Percentiles rank a stretch among this genome's conserved stretches.
Conservation (phyloP, 192 early-diverging fungal species). For the Mortierella alpina region DNA sequence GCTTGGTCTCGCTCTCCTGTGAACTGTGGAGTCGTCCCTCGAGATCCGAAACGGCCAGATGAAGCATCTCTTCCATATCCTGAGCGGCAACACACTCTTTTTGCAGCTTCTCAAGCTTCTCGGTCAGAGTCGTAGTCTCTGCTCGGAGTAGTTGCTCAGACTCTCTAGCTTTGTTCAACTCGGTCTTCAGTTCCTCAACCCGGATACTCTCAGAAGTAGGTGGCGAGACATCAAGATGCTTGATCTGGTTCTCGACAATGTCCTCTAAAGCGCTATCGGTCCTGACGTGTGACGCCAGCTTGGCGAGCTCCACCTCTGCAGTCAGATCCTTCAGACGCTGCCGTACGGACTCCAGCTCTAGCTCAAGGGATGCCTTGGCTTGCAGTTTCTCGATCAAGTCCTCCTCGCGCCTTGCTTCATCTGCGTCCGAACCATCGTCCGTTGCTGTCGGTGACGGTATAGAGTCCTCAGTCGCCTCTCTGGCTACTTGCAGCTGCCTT, state of each 20-base stretch:
- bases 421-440: constrained; percentile 9
- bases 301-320: constrained; percentile 6
- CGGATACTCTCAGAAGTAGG: background rate
- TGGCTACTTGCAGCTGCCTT: background rate
- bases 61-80: constrained; percentile 50
- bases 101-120: constrained; percentile 34
- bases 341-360: constrained; percentile 20
- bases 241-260: background rate
- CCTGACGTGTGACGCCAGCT: constrained; percentile 6
- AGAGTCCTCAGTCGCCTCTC: background rate
- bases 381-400: constrained; percentile 22
- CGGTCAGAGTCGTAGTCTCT: constrained; percentile 12
- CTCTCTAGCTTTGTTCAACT: constrained; percentile 22
- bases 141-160: constrained; percentile 30
- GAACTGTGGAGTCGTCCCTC: constrained; percentile 23
- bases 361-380: constrained; percentile 28
- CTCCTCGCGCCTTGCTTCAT: constrained; percentile 19
- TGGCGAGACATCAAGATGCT: constrained; percentile 4
- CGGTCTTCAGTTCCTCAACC: constrained; percentile 17
- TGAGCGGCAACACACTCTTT: constrained; percentile 6
- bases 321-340: constrained; percentile 1
- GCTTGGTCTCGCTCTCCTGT: constrained; percentile 15
- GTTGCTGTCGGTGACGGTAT: background rate
- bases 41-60: constrained; percentile 26
- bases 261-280: constrained; percentile 13